Evolutionary conservation across 2,329 filamentous ascomycete species (phyloP).

Genomic region (Podosphaera xanthii): DNA sequence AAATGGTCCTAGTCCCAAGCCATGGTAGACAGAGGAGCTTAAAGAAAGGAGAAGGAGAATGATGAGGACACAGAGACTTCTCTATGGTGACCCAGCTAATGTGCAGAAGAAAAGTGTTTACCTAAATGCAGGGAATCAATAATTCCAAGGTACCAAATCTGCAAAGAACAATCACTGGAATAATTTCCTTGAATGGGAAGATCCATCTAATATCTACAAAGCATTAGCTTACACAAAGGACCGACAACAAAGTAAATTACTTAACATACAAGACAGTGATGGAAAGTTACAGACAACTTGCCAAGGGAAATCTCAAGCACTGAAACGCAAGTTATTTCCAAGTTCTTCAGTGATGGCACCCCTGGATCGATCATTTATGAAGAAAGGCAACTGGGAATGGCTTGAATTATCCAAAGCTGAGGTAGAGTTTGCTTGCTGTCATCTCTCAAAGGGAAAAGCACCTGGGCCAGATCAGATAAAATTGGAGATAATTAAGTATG

Average conservation of each 20-base stretch:
- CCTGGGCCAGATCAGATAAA: background rate
- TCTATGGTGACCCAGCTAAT: background rate
- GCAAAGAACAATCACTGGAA: background rate
- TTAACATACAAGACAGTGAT: background rate
- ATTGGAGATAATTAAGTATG: background rate
- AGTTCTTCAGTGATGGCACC: background rate
- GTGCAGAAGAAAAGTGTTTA: background rate
- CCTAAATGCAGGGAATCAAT: background rate
- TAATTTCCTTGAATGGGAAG: background rate
- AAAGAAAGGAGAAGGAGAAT: background rate
- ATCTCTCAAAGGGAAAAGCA: background rate
- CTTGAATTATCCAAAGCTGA: background rate
- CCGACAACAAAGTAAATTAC: background rate
- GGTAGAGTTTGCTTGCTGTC: background rate
- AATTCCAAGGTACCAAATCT: background rate
- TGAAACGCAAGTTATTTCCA: background rate
- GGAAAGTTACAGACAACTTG: background rate
- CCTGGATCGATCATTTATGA: background rate
- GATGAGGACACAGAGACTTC: background rate
- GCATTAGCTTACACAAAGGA: background rate
- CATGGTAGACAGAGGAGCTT: background rate
- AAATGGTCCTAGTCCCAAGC: background rate
- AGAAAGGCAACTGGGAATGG: background rate
- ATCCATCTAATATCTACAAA: background rate
- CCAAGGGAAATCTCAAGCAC: background rate